These are phyloP conservation scores for Xanthoconium stramineum DNA, from an alignment of 768 basidiomycete species.

Conservation along the genomic window DNA sequence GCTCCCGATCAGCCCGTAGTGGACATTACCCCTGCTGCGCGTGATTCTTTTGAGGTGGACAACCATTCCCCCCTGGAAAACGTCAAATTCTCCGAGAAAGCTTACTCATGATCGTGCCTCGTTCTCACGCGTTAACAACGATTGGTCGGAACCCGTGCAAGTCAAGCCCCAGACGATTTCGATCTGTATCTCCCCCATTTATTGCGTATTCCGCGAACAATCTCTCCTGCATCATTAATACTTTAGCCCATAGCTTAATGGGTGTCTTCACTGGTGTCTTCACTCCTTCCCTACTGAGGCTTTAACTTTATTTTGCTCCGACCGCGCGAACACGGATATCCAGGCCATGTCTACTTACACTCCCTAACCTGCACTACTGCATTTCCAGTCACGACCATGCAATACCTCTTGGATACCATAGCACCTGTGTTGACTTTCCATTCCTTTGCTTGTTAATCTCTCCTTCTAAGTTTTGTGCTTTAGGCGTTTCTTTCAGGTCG, in stretches of 20 bases:
- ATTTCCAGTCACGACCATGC: conserved; percentile 7
- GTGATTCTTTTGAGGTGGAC: conserved; percentile 39
- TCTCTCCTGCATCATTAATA: conserved; percentile 15
- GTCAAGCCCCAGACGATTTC: conserved; percentile 6
- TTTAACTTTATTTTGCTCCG: conserved; percentile 5
- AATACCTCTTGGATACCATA: conserved; percentile 26
- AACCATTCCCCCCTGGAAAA: conserved; percentile 42
- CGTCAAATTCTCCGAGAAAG: conserved; percentile 43
- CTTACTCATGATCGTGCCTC: conserved; percentile 40
- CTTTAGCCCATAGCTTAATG: conserved; percentile 20
- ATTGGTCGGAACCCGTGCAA: not conserved
- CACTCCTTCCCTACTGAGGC: conserved; percentile 9
- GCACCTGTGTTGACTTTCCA: conserved; percentile 7
- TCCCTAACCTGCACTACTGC: conserved; percentile 3
- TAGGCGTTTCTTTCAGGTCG: conserved; percentile 4
- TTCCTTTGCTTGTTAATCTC: not conserved
- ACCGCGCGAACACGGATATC: conserved; percentile 12
- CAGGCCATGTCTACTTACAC: conserved; percentile 8
- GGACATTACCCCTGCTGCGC: conserved; percentile 40
- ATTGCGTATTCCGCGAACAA: conserved; percentile 22
- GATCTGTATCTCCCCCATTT: conserved; percentile 22
- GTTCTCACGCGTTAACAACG: not conserved
- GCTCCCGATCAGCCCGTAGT: conserved; percentile 43
- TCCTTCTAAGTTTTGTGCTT: conserved; percentile 4
- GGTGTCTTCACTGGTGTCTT: conserved; percentile 13